Evolutionary conservation across 805 yeast genomes (phyloP).

Genomic region (Candida caryicola): DNA sequence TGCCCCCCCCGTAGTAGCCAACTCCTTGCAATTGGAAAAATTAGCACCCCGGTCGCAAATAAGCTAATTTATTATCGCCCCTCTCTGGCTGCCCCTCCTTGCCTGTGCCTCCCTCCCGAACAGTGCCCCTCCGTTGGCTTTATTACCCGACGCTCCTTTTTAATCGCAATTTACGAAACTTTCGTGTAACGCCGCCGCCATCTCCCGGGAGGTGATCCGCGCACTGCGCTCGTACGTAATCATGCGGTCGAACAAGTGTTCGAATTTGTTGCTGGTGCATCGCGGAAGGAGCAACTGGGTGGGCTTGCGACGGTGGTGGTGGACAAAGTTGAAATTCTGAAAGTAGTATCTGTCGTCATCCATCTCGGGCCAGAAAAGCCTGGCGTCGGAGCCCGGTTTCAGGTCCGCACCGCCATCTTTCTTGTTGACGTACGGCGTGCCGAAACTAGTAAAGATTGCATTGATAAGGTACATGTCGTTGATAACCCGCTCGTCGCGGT

Average conservation of each 20-base stretch:
- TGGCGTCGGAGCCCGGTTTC: background rate
- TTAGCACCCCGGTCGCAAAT: no score
- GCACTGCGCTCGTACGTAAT: constrained; percentile 6
- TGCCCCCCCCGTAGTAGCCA: no score
- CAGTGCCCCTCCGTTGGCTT: no score
- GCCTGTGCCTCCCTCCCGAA: no score
- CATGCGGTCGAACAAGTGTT: constrained; percentile 3
- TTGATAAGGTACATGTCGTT: constrained; percentile 62
- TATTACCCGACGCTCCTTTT: no score
- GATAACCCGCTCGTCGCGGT: constrained; percentile 35
- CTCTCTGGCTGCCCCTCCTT: no score
- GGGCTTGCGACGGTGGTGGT: constrained; percentile 13
- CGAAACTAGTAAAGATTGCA: constrained; percentile 54
- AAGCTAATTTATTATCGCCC: no score
- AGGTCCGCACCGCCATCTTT: constrained; percentile 14
- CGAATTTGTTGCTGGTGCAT: constrained; percentile 14
- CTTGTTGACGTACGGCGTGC: constrained; percentile 47
- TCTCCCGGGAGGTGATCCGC: constrained; percentile 1
- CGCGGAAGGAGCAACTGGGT: constrained; percentile 33
- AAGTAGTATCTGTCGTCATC: constrained; percentile 28
- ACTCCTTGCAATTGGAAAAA: no score
- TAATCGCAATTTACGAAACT: no score
- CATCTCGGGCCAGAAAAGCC: constrained; percentile 33
- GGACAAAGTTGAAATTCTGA: constrained; percentile 21
- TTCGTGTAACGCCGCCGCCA: background rate